phyloP scores from a whole-genome alignment of 306 rosid genomes.

The Cucumis cinereus region DNA sequence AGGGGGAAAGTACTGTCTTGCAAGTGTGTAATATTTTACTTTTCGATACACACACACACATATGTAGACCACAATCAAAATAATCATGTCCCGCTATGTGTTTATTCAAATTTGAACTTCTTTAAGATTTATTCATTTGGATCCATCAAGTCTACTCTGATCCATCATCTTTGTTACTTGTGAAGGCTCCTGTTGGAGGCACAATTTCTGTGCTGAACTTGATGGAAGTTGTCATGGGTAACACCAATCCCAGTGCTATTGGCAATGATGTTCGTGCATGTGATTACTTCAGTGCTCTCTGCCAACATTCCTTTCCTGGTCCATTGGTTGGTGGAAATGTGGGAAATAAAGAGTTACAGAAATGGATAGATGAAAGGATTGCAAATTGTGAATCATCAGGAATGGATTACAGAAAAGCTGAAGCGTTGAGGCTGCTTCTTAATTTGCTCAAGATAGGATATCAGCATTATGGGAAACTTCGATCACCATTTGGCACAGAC shows the following conservation, averaged over 20 bases:
- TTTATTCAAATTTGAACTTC: not conserved
- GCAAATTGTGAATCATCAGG: conserved; percentile 42
- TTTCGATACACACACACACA: not conserved
- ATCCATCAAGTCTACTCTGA: conserved; percentile 17
- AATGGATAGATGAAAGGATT: conserved; percentile 88
- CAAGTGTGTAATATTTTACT: not conserved
- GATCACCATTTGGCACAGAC: conserved; percentile 83
- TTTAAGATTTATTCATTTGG: not conserved
- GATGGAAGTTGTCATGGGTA: conserved; percentile 56
- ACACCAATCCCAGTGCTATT: conserved; percentile 20
- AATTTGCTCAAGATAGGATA: conserved; percentile 82
- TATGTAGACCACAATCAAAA: not conserved
- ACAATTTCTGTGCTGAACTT: conserved; percentile 61
- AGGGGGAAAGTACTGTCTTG: not conserved
- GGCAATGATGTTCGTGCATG: conserved; percentile 26
- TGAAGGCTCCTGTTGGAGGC: conserved; percentile 56
- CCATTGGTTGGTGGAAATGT: conserved; percentile 91
- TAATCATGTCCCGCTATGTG: not conserved
- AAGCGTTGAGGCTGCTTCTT: conserved; percentile 66
- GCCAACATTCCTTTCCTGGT: conserved; percentile 87
- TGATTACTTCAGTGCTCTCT: conserved; percentile 56
- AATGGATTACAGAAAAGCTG: conserved; percentile 55
- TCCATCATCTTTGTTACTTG: conserved; percentile 18
- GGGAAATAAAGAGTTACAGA: conserved; percentile 75
- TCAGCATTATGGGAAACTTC: conserved; percentile 86